Evolutionary conservation across 305 asterid species (phyloP).

Genomic region (Plantago coronopus): DNA sequence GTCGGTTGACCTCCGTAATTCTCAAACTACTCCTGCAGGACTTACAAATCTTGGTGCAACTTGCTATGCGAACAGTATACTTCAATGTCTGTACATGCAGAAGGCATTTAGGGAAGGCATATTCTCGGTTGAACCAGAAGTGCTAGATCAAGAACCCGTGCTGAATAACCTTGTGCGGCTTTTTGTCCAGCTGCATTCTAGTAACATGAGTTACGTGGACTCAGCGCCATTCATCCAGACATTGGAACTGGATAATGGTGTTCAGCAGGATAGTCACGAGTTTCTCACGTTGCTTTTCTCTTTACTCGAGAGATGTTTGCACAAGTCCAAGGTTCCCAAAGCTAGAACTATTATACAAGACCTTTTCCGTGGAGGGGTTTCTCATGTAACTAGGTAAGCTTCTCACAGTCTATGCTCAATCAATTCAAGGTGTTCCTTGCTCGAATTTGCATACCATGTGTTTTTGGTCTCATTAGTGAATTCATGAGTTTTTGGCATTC

Average conservation of each 20-base stretch:
- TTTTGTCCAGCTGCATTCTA: slow-evolving; percentile 84
- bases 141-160: slow-evolving; percentile 68
- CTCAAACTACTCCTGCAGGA: slow-evolving; percentile 82
- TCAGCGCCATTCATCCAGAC: slow-evolving; percentile 94
- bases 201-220: slow-evolving; percentile 89
- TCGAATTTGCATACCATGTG: slow-evolving; percentile 16
- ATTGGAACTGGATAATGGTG: slow-evolving; percentile 86
- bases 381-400: slow-evolving; percentile 80
- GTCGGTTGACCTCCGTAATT: slow-evolving; percentile 63
- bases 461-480: slow-evolving; percentile 14
- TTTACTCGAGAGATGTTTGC: slow-evolving; percentile 81
- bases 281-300: slow-evolving; percentile 90
- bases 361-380: slow-evolving; percentile 96
- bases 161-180: slow-evolving; percentile 75
- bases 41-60: slow-evolving; percentile 98
- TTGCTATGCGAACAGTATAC: slow-evolving; percentile 97
- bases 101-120: slow-evolving; percentile 86
- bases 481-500: slow-evolving; percentile 5
- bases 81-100: slow-evolving; percentile 90
- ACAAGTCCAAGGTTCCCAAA: slow-evolving; percentile 66
- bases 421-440: slow-evolving; percentile 18
- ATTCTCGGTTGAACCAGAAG: slow-evolving; percentile 76
- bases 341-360: slow-evolving; percentile 82
- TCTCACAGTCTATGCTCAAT: background rate
- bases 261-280: slow-evolving; percentile 99